These are phyloP conservation scores for Pichia inconspicua DNA, from an alignment of 1,139 yeast species.

Conservation along the genomic window DNA sequence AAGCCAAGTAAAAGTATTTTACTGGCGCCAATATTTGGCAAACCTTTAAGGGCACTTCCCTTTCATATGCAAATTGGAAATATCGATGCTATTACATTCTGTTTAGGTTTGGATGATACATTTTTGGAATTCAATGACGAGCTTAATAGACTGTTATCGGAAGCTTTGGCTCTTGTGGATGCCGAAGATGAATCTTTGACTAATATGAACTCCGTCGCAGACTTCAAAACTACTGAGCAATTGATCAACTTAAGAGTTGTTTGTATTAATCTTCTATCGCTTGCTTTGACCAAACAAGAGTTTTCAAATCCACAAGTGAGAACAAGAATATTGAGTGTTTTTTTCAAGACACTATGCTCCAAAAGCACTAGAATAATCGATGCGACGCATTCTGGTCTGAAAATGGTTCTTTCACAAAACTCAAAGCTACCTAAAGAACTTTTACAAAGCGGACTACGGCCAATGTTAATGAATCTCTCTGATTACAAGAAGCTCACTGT, in stretches of 20 bases:
- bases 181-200: conserved; percentile 96
- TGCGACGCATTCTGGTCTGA: conserved; percentile 87
- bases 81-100: conserved; percentile 90
- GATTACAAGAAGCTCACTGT: conserved; percentile 89
- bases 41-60: conserved; percentile 92
- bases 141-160: conserved; percentile 71
- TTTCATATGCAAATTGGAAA: conserved; percentile 99
- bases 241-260: conserved; percentile 80
- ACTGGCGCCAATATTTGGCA: conserved; percentile 90
- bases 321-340: conserved; percentile 81
- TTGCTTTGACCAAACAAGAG: conserved; percentile 77
- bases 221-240: conserved; percentile 82
- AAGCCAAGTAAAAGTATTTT: conserved; percentile 76
- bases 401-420: conserved; percentile 76
- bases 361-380: conserved; percentile 81
- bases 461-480: conserved; percentile 89
- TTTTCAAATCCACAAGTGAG: conserved; percentile 70
- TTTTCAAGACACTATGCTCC: conserved; percentile 87
- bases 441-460: conserved; percentile 86
- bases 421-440: conserved; percentile 88
- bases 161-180: conserved; percentile 89
- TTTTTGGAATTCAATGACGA: conserved; percentile 86
- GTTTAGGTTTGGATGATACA: conserved; percentile 72
- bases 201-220: conserved; percentile 76
- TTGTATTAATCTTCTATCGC: conserved; percentile 73